Evolutionary conservation across 495 filamentous ascomycete species (phyloP).

Genomic region (Trichoderma erinaceum): DNA sequence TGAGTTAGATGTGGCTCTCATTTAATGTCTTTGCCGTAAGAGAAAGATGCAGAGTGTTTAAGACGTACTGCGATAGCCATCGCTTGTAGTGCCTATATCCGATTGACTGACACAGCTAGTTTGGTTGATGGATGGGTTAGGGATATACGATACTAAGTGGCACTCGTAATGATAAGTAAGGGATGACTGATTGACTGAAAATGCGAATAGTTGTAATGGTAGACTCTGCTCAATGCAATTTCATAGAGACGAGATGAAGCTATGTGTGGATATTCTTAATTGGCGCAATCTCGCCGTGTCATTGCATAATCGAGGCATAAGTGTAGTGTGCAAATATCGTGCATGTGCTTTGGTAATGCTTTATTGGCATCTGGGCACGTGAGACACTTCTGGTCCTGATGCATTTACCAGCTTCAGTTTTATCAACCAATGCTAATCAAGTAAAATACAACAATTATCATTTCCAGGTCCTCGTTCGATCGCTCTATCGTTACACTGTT

Average conservation of each 20-base stretch:
- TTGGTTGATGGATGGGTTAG: no score
- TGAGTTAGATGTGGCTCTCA: neutral
- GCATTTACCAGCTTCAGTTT: no score
- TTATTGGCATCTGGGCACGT: no score
- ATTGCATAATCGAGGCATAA: constrained; percentile 1
- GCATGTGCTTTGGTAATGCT: no score
- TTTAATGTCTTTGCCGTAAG: neutral
- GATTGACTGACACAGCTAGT: neutral
- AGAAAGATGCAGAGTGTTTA: neutral
- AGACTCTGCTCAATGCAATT: neutral
- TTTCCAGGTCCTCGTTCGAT: no score
- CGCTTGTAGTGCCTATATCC: neutral
- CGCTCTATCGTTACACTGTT: no score
- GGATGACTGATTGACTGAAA: neutral
- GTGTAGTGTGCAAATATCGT: neutral
- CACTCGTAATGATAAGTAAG: neutral
- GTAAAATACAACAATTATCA: no score
- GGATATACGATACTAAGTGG: neutral
- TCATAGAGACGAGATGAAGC: neutral
- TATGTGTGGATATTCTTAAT: neutral
- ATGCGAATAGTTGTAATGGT: neutral
- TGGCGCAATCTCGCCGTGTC: neutral
- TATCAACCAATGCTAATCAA: no score
- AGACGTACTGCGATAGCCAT: neutral
- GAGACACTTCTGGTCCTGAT: no score